A percentile compares a stretch with the other conserved stretches of the same genome.
These are phyloP conservation scores for Fusarium sp. DNA, from an alignment of 2,329 filamentous ascomycete genomes.

Conservation along the genomic window DNA sequence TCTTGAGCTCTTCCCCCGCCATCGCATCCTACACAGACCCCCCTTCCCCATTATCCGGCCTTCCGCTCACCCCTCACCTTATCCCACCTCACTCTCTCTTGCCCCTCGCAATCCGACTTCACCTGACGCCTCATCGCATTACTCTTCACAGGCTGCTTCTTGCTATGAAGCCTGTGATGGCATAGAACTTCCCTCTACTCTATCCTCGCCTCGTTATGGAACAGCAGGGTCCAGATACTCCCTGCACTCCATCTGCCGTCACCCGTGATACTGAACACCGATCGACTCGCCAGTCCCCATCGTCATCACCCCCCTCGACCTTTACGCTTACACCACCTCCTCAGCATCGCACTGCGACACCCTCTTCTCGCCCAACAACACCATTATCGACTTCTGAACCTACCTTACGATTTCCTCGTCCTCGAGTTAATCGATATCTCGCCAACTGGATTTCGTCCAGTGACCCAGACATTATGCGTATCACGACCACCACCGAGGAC, in stretches of 20 bases:
- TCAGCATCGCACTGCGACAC: conserved; percentile 35
- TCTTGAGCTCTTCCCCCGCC: conserved; percentile 27
- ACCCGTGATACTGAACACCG: conserved; percentile 51
- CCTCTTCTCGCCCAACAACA: conserved; percentile 33
- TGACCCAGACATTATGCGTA: conserved; percentile 68
- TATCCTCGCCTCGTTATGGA: conserved; percentile 64
- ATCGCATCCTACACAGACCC: conserved; percentile 38
- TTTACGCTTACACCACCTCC: conserved; percentile 40
- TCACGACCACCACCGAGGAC: conserved; percentile 59
- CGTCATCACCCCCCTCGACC: conserved; percentile 40
- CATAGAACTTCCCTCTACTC: conserved; percentile 48
- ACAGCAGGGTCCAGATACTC: conserved; percentile 55
- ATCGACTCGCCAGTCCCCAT: conserved; percentile 40
- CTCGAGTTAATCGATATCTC: conserved; percentile 66
- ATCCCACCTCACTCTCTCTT: conserved; percentile 37
- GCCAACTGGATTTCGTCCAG: conserved; percentile 71
- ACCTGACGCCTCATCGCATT: conserved; percentile 37
- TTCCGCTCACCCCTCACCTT: conserved; percentile 47
- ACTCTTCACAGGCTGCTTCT: conserved; percentile 39
- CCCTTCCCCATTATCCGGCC: conserved; percentile 45
- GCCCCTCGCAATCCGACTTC: conserved; percentile 45
- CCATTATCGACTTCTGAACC: conserved; percentile 60
- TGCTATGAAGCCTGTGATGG: conserved; percentile 47
- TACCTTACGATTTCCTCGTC: conserved; percentile 67
- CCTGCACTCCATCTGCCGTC: conserved; percentile 48